phyloP scores from a whole-genome alignment of 208 protist species.

The Leishmania tarentolae region DNA sequence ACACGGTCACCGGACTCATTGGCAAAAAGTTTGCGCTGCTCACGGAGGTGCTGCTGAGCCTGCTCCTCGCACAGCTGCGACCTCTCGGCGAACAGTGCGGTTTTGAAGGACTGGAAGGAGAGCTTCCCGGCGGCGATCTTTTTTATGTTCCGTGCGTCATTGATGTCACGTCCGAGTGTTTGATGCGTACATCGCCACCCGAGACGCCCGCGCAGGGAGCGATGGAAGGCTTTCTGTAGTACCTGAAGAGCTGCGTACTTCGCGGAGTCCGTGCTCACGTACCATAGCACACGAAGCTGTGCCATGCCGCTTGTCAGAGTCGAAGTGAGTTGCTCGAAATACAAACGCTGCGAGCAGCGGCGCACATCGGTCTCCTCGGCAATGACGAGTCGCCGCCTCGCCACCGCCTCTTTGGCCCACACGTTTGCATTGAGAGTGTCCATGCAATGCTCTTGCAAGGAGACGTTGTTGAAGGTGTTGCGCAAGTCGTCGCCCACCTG shows the following conservation, averaged over 20 bases:
- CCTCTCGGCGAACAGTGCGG: slow-evolving; percentile 36
- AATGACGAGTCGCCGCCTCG: slow-evolving; percentile 4
- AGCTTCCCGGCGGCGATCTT: slow-evolving; percentile 41
- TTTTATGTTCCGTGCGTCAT: slow-evolving; percentile 34
- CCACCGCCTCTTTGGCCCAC: slow-evolving; percentile 8
- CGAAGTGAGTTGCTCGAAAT: neutral
- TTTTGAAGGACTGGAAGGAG: slow-evolving; percentile 41
- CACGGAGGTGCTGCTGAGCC: slow-evolving; percentile 21
- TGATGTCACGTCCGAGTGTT: slow-evolving; percentile 55
- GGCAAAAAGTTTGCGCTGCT: slow-evolving; percentile 25
- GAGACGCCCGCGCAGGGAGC: slow-evolving; percentile 40
- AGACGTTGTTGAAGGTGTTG: neutral
- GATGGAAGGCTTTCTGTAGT: slow-evolving; percentile 55
- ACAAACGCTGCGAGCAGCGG: neutral
- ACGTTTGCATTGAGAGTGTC: slow-evolving; percentile 5
- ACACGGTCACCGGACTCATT: slow-evolving; percentile 43
- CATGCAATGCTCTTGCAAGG: slow-evolving; percentile 4
- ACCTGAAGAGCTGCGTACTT: slow-evolving; percentile 31
- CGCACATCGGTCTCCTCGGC: slow-evolving; percentile 6
- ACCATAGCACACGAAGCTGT: slow-evolving; percentile 19
- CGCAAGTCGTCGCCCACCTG: neutral
- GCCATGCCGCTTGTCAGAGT: slow-evolving; percentile 1
- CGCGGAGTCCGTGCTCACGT: slow-evolving; percentile 15
- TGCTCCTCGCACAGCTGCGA: slow-evolving; percentile 42
- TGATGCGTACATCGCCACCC: slow-evolving; percentile 63